Percentiles rank a stretch among this genome's conserved stretches.
These are phyloP conservation scores for Pyrus hybrid DNA, from an alignment of 331 rosid species.

Conservation along the genomic window DNA sequence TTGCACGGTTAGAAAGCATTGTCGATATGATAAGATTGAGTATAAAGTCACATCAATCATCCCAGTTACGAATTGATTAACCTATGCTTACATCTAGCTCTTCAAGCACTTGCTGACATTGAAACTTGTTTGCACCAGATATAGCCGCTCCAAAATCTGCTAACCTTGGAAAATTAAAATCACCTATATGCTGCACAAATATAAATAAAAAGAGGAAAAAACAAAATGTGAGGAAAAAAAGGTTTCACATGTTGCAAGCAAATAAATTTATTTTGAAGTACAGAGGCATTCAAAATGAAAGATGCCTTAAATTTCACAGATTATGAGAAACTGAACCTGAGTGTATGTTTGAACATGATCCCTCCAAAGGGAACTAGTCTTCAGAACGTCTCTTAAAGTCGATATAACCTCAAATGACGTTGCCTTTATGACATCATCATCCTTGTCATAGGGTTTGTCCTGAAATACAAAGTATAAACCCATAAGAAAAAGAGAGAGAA, in stretches of 20 bases:
- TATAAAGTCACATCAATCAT: not conserved
- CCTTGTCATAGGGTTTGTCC: constrained; percentile 88
- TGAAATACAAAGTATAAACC: constrained; percentile 27
- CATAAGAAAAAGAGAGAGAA: not conserved
- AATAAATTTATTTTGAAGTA: not conserved
- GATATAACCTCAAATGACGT: constrained; percentile 97
- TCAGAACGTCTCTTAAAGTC: constrained; percentile 87
- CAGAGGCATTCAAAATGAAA: constrained; percentile 15
- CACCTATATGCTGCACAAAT: constrained; percentile 89
- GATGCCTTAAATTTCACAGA: not conserved
- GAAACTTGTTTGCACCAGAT: constrained; percentile 97
- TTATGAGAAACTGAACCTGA: constrained; percentile 43
- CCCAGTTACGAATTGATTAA: not conserved
- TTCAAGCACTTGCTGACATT: constrained; percentile 96
- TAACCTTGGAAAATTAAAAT: constrained; percentile 88
- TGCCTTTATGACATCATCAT: constrained; percentile 89
- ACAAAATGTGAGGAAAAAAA: not conserved
- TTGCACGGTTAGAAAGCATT: not conserved
- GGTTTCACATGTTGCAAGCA: not conserved
- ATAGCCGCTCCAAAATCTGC: constrained; percentile 99
- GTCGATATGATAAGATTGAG: constrained; percentile 10
- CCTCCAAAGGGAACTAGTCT: constrained; percentile 98
- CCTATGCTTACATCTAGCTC: constrained; percentile 82
- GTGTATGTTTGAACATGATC: constrained; percentile 96
- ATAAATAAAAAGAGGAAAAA: not conserved